phyloP scores from a whole-genome alignment of 305 asterid species.

The Galium porrigens region DNA sequence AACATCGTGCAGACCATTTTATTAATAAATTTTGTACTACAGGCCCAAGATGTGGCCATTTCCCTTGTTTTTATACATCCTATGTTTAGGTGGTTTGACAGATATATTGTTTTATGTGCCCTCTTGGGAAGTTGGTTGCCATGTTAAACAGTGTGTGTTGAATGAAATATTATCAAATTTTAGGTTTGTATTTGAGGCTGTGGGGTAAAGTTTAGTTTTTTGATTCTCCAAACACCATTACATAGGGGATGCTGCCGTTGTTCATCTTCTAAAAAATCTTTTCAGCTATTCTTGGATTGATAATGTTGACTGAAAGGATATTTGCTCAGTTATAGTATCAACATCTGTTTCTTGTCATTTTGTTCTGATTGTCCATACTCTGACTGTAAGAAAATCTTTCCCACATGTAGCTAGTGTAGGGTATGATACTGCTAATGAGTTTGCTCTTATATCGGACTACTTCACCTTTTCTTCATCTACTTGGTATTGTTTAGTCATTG shows the following conservation, averaged over 20 bases:
- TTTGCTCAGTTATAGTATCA: not conserved
- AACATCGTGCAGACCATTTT: not conserved
- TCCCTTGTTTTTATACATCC: not conserved
- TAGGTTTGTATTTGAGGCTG: not conserved
- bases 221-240: not conserved
- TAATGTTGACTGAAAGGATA: not conserved
- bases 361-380: not conserved
- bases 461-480: conserved; percentile 17
- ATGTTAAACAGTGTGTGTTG: not conserved
- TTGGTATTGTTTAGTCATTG: not conserved
- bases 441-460: not conserved
- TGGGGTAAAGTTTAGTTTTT: not conserved
- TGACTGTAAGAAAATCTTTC: not conserved
- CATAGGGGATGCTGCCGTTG: too few species aligned
- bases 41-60: not conserved
- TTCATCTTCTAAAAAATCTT: not conserved
- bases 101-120: not conserved
- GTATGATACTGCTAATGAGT: not conserved
- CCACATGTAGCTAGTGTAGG: not conserved
- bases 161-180: not conserved
- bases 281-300: not conserved
- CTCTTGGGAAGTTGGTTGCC: not conserved
- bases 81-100: not conserved
- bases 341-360: not conserved
- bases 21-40: not conserved